phyloP scores from a whole-genome alignment of 139 green algal genomes.

The Tetraselmis striata region DNA sequence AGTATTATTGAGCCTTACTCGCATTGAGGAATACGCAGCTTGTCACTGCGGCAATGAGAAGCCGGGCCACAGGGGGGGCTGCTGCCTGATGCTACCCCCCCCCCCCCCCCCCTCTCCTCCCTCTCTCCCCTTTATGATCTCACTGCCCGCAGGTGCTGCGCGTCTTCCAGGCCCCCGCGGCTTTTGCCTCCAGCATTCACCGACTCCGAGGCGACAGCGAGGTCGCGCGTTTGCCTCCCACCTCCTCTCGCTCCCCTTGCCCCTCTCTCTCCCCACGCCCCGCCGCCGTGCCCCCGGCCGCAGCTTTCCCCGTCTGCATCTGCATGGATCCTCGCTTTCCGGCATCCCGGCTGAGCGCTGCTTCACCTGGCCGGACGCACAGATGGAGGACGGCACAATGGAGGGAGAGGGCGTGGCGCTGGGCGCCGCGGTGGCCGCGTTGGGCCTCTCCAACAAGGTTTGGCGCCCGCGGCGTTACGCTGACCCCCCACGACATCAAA shows the following conservation, averaged over 20 bases:
- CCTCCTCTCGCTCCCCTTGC: neutral
- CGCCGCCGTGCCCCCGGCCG: too few species aligned
- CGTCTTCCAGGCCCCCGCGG: constrained; percentile 76
- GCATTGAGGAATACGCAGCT: too few species aligned
- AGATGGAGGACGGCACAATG: constrained; percentile 1
- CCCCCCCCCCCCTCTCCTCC: too few species aligned
- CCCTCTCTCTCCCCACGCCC: too few species aligned
- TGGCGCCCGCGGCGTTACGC: too few species aligned
- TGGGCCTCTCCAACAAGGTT: constrained; percentile 93
- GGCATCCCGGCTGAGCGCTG: neutral
- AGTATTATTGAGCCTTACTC: too few species aligned
- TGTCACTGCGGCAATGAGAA: too few species aligned
- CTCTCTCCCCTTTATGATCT: too few species aligned
- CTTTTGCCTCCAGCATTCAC: constrained; percentile 52
- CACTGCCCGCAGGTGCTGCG: constrained; percentile 47
- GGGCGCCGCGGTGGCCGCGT: constrained; percentile 68
- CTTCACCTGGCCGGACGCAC: neutral
- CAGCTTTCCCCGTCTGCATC: too few species aligned
- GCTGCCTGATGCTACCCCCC: too few species aligned
- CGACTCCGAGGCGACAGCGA: neutral
- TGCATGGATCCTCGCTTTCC: neutral
- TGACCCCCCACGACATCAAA: too few species aligned
- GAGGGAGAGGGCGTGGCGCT: constrained; percentile 29
- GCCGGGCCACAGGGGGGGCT: too few species aligned
- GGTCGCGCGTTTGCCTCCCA: neutral